Evolutionary conservation across 2,329 filamentous ascomycete species (phyloP).

Genomic region (Fusarium sp.): DNA sequence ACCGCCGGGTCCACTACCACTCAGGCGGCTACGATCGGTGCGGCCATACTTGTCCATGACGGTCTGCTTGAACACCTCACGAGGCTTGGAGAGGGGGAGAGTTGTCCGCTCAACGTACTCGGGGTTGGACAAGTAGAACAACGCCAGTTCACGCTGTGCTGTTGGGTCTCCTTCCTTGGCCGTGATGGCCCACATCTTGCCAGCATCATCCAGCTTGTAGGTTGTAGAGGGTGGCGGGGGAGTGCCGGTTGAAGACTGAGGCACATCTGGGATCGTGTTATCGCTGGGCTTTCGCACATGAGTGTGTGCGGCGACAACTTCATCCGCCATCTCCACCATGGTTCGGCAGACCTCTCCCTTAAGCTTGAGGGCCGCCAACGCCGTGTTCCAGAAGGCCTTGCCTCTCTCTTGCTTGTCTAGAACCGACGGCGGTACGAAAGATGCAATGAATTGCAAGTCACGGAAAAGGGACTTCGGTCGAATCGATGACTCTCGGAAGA

Average conservation of each 20-base stretch:
- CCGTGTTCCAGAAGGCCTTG: conserved; percentile 92
- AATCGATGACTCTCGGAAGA: conserved; percentile 76
- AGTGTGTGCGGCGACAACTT: conserved; percentile 71
- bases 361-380: conserved; percentile 85
- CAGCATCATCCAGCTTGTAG: conserved; percentile 83
- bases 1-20: conserved; percentile 34
- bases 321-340: conserved; percentile 74
- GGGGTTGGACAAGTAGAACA: conserved; percentile 92
- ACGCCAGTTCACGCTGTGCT: conserved; percentile 91
- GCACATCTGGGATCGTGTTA: conserved; percentile 44
- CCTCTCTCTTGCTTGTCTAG: conserved; percentile 72
- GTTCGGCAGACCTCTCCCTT: conserved; percentile 90
- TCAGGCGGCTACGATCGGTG: conserved; percentile 44
- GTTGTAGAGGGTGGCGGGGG: conserved; percentile 66
- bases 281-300: conserved; percentile 66
- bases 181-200: conserved; percentile 90
- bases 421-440: conserved; percentile 71
- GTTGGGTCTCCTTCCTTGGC: conserved; percentile 88
- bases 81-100: conserved; percentile 83
- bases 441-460: conserved; percentile 80
- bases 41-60: conserved; percentile 78
- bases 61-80: conserved; percentile 90
- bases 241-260: conserved; percentile 54
- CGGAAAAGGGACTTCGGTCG: conserved; percentile 86
- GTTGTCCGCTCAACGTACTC: conserved; percentile 85